phyloP scores from a whole-genome alignment of 1,284 basidiomycete species.

The Puccinia horiana region DNA sequence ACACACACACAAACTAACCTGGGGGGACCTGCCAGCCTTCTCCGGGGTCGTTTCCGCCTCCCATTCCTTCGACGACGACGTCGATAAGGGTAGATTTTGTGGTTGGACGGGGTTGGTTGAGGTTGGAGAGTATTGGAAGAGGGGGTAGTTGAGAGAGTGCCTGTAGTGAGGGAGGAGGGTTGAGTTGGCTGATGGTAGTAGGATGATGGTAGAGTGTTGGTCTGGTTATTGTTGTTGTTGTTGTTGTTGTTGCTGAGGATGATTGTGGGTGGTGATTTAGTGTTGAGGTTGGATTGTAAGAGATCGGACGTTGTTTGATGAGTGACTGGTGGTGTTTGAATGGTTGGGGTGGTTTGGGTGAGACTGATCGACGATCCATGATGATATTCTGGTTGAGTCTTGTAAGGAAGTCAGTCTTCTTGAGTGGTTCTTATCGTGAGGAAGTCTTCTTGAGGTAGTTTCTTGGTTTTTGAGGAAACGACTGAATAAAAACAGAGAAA shows the following conservation, averaged over 20 bases:
- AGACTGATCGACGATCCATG: conserved; percentile 27
- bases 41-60: conserved; percentile 39
- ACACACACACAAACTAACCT: too few species aligned
- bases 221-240: background rate
- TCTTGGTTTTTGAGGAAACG: too few species aligned
- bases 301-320: conserved; percentile 21
- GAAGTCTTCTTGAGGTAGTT: too few species aligned
- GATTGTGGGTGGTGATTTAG: background rate
- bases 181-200: background rate
- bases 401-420: too few species aligned
- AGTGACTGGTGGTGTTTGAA: conserved; percentile 2
- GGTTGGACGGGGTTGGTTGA: background rate
- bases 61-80: conserved; percentile 50
- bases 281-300: background rate
- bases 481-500: too few species aligned
- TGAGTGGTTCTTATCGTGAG: too few species aligned
- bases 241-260: background rate
- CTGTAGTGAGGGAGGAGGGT: background rate
- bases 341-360: background rate
- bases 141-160: conserved; percentile 20
- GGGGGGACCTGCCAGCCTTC: conserved; percentile 49
- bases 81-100: conserved; percentile 42
- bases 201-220: background rate
- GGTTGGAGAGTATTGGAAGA: background rate
- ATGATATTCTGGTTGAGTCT: background rate